Evolutionary conservation across 768 basidiomycete genomes (phyloP).

Genomic region (Phaffia australis): DNA sequence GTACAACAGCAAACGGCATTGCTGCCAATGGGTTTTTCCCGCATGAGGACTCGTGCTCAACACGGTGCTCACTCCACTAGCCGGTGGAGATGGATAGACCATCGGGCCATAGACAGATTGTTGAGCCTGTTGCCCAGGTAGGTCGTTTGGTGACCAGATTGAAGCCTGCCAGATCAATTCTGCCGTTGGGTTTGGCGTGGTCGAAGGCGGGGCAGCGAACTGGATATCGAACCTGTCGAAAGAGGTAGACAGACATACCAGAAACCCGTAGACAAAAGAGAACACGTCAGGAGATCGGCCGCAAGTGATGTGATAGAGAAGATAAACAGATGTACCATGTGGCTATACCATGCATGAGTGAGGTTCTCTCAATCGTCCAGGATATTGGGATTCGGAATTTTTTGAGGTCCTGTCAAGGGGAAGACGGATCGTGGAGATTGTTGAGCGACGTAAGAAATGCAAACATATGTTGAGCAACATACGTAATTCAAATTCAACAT

Average conservation of each 20-base stretch:
- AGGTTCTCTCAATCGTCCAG: conserved; percentile 24
- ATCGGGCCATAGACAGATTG: not conserved
- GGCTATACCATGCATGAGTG: not conserved
- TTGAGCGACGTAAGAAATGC: not conserved
- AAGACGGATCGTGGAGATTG: not conserved
- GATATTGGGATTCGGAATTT: conserved; percentile 20
- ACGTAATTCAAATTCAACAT: not conserved
- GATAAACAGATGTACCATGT: no score
- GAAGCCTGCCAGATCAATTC: conserved; percentile 11
- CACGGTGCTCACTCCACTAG: conserved; percentile 9
- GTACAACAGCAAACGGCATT: conserved; percentile 20
- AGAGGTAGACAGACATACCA: not conserved
- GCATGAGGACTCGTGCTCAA: conserved; percentile 18
- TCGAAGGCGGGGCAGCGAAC: conserved; percentile 10
- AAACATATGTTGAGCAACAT: not conserved
- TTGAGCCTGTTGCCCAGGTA: not conserved
- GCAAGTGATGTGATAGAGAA: not conserved
- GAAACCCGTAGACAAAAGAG: not conserved
- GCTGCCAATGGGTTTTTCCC: conserved; percentile 23
- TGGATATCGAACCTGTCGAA: conserved; percentile 25
- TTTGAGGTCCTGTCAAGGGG: conserved; percentile 10
- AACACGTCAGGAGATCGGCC: not conserved
- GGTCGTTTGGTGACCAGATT: conserved; percentile 13
- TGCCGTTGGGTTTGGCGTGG: conserved; percentile 2
- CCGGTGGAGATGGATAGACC: conserved; percentile 16